Conservation (phyloP, 352 stramenopile species). For the Phytophthora pisi region DNA sequence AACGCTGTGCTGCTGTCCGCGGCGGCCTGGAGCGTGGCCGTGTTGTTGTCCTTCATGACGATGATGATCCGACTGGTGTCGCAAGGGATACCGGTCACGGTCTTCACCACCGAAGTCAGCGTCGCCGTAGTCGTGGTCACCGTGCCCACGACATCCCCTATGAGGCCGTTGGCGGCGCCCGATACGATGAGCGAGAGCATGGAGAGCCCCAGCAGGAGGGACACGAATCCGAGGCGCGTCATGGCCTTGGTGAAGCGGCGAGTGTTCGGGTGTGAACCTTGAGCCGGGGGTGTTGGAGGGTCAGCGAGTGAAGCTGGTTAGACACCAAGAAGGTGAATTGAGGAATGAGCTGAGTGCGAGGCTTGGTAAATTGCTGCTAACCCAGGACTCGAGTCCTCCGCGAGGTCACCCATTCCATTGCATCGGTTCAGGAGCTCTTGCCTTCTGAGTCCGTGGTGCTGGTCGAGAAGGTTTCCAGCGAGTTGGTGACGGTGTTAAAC, state of each 20-base stretch:
- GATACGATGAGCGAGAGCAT: conserved; percentile 14
- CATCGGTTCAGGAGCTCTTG: conserved; percentile 20
- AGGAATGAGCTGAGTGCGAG: conserved; percentile 32
- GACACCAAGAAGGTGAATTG: conserved; percentile 42
- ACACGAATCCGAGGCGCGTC: conserved; percentile 17
- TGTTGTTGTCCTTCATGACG: conserved; percentile 17
- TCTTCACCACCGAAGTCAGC: conserved; percentile 26
- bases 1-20: conserved; percentile 20
- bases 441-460: conserved; percentile 6
- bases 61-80: conserved; percentile 26
- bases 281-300: conserved; percentile 1
- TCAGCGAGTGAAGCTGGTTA: conserved; percentile 23
- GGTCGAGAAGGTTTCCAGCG: conserved; percentile 5
- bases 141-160: conserved; percentile 10
- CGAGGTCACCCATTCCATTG: not conserved
- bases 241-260: conserved; percentile 14
- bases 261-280: not conserved
- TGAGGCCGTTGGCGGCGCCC: conserved; percentile 8
- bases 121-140: not conserved
- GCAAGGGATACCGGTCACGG: conserved; percentile 6
- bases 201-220: conserved; percentile 14
- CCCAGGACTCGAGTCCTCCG: not conserved
- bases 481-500: conserved; percentile 34
- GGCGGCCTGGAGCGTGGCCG: conserved; percentile 3
- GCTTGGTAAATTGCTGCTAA: conserved; percentile 6